These are phyloP conservation scores for Cercospora canescens DNA, from an alignment of 2,329 filamentous ascomycete genomes.

Conservation along the genomic window DNA sequence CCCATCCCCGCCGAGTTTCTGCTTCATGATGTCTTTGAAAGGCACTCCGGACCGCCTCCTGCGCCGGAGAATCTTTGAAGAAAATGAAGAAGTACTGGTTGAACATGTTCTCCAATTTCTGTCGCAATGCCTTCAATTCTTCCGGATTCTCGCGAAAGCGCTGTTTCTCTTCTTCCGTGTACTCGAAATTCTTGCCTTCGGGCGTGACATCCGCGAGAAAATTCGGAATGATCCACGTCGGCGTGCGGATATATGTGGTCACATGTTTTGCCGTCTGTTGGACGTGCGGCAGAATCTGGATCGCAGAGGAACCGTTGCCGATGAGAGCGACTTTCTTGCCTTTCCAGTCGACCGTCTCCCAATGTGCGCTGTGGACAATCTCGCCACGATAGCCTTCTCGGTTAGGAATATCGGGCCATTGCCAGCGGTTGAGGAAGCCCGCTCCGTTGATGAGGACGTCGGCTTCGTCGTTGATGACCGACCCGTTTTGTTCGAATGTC, in stretches of 20 bases:
- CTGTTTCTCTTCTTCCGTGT: conserved; percentile 14
- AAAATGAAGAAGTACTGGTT: conserved; percentile 14
- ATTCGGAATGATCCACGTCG: conserved; percentile 12
- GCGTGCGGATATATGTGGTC: conserved; percentile 47
- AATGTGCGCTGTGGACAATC: conserved; percentile 45
- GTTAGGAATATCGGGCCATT: conserved; percentile 41
- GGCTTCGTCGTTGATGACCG: conserved; percentile 37
- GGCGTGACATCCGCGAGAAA: conserved; percentile 10
- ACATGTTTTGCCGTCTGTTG: conserved; percentile 44
- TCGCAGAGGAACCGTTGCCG: conserved; percentile 45
- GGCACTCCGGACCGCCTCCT: not conserved
- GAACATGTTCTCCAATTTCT: conserved; percentile 14
- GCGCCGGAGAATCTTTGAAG: conserved; percentile 5
- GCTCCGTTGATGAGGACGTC: conserved; percentile 47
- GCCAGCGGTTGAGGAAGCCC: conserved; percentile 38
- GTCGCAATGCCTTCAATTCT: conserved; percentile 12
- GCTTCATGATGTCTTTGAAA: conserved; percentile 11
- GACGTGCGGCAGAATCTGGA: conserved; percentile 45
- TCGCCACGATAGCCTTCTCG: conserved; percentile 47
- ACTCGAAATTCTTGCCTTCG: conserved; percentile 11
- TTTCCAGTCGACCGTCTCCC: conserved; percentile 47
- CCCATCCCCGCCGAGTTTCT: conserved; percentile 10
- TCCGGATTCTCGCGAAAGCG: conserved; percentile 13
- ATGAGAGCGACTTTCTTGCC: conserved; percentile 44
- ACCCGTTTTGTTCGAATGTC: conserved; percentile 38